A percentile compares a stretch with the other conserved stretches of the same genome.
These are phyloP conservation scores for Lobulomyces angularis DNA, from an alignment of 192 early-diverging fungal genomes.

Conservation along the genomic window DNA sequence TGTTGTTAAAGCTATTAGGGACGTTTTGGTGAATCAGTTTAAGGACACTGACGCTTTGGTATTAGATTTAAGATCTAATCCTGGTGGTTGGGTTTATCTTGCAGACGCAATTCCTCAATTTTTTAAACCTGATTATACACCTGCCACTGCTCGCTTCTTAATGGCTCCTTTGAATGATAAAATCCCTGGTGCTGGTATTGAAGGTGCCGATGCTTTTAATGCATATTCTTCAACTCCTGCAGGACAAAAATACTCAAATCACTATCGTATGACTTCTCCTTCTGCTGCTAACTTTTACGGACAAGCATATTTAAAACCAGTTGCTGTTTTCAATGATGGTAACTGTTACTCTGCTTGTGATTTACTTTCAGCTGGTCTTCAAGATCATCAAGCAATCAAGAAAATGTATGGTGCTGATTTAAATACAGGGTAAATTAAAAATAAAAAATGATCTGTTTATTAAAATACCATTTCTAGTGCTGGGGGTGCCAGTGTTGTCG, in stretches of 20 bases:
- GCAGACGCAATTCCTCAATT: constrained; percentile 12
- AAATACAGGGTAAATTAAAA: no score
- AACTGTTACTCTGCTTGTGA: constrained; percentile 11
- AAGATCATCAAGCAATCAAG: constrained; percentile 3
- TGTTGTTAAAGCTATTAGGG: constrained; percentile 3
- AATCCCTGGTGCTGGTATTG: no score
- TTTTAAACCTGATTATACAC: background rate
- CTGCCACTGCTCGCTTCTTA: background rate
- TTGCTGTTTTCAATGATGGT: constrained; percentile 7
- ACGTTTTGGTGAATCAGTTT: constrained; percentile 10
- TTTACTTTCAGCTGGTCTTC: constrained; percentile 8
- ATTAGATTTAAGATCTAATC: constrained; percentile 11
- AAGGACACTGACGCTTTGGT: constrained; percentile 9
- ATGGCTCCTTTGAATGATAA: constrained; percentile 3
- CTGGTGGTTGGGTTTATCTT: constrained; percentile 9
- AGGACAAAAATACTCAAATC: no score
- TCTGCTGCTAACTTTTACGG: constrained; percentile 4
- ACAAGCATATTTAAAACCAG: constrained; percentile 8
- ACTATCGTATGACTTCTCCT: constrained; percentile 1
- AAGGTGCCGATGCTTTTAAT: no score
- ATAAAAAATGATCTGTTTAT: no score
- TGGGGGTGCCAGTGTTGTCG: constrained; percentile 12
- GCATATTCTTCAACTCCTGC: no score
- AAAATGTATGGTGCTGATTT: no score
- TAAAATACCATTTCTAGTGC: constrained; percentile 6